Percentiles rank a stretch among this genome's conserved stretches.
Conservation (phyloP, 306 rosid species). For the Arachis hypogaea region DNA sequence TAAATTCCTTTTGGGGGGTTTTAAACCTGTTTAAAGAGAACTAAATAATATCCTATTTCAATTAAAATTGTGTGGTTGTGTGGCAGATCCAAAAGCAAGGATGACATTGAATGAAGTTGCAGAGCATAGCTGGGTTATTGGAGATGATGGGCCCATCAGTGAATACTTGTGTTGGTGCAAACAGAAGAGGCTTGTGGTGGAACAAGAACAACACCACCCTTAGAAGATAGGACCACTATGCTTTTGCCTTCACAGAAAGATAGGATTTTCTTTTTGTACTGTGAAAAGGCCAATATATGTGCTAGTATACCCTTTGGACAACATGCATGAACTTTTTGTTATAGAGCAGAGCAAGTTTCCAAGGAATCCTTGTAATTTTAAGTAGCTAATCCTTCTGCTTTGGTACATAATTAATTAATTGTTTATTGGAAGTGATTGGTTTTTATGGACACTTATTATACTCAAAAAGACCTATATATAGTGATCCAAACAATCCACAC, state of each 20-base stretch:
- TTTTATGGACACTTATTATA: no score
- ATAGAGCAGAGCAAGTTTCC: not conserved
- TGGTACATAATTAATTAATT: not conserved
- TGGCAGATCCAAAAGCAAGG: constrained; percentile 72
- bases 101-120: constrained; percentile 71
- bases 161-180: constrained; percentile 83
- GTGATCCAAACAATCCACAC: no score
- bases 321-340: constrained; percentile 13
- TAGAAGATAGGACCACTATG: constrained; percentile 41
- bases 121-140: constrained; percentile 73
- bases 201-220: constrained; percentile 35
- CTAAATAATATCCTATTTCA: constrained; percentile 9
- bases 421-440: no score
- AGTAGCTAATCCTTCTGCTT: not conserved
- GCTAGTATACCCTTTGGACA: not conserved
- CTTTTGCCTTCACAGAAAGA: not conserved
- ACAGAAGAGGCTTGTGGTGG: constrained; percentile 49
- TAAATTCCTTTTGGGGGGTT: not conserved
- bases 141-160: constrained; percentile 76
- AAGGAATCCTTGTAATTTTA: constrained; percentile 28
- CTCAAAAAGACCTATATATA: no score
- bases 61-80: not conserved
- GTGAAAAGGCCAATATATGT: constrained; percentile 20
- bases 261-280: constrained; percentile 50
- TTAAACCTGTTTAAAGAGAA: not conserved